Conservation (phyloP, 176 grass and related monocot species). For the Phragmites australis region DNA sequence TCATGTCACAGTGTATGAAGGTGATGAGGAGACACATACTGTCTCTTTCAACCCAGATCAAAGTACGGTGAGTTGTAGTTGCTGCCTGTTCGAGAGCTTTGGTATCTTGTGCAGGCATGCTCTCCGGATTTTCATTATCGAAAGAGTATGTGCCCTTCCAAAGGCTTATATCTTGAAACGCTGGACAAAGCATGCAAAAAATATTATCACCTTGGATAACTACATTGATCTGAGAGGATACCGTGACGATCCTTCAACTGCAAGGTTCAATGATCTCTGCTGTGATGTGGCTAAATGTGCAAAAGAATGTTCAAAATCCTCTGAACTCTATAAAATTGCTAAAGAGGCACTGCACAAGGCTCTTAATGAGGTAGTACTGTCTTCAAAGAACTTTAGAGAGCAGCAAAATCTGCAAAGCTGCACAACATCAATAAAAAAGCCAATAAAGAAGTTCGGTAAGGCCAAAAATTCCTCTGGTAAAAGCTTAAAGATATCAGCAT, state of each 20-base stretch:
- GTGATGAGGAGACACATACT: slow-evolving; percentile 55
- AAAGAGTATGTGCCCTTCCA: slow-evolving; percentile 69
- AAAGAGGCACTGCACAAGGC: slow-evolving; percentile 77
- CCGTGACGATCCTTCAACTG: slow-evolving; percentile 50
- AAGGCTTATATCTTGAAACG: slow-evolving; percentile 83
- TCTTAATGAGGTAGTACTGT: slow-evolving; percentile 58
- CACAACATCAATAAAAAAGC: slow-evolving; percentile 47
- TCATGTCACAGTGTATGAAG: slow-evolving; percentile 42
- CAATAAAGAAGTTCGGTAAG: slow-evolving; percentile 50
- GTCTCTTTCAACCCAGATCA: slow-evolving; percentile 64
- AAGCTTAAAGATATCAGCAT: slow-evolving; percentile 63
- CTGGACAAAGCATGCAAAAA: slow-evolving; percentile 95
- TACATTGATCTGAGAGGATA: slow-evolving; percentile 65
- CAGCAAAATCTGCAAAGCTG: slow-evolving; percentile 47
- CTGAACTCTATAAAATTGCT: slow-evolving; percentile 72
- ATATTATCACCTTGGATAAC: slow-evolving; percentile 50
- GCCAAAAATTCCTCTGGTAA: slow-evolving; percentile 49
- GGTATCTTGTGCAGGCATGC: slow-evolving; percentile 92
- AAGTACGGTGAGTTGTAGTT: slow-evolving; percentile 62
- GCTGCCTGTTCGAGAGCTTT: slow-evolving; percentile 80
- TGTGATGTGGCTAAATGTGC: slow-evolving; percentile 66
- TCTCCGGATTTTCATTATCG: slow-evolving; percentile 71
- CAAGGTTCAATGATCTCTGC: slow-evolving; percentile 67
- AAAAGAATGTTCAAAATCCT: slow-evolving; percentile 72
- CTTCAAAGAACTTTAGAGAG: slow-evolving; percentile 49